phyloP scores from a whole-genome alignment of 176 grass and related monocot species.

The Aegilops umbellulata region DNA sequence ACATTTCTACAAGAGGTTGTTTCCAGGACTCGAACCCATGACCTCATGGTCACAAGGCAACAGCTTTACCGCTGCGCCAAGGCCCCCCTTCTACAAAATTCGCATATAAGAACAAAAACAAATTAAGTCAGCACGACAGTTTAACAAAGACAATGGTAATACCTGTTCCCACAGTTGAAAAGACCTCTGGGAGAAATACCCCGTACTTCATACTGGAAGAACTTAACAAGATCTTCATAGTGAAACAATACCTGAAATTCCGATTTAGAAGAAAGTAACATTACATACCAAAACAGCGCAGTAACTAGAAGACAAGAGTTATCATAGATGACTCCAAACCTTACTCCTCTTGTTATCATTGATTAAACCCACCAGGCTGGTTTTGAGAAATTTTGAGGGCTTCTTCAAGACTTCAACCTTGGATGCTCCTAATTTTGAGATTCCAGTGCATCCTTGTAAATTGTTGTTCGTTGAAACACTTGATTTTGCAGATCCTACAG shows the following conservation, averaged over 20 bases:
- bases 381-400: constrained; percentile 77
- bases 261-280: constrained; percentile 41
- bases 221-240: constrained; percentile 91
- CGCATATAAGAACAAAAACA: constrained; percentile 6
- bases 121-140: neutral
- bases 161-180: constrained; percentile 99
- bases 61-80: too few relatives aligned
- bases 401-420: constrained; percentile 77
- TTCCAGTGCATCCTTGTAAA: constrained; percentile 46
- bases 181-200: constrained; percentile 87
- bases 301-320: constrained; percentile 9
- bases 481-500: constrained; percentile 48
- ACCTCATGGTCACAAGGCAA: too few relatives aligned
- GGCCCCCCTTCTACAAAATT: neutral
- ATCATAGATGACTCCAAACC: constrained; percentile 43
- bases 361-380: constrained; percentile 81
- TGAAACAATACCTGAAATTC: constrained; percentile 69
- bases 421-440: constrained; percentile 45
- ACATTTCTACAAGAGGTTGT: too few relatives aligned
- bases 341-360: constrained; percentile 95
- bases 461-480: constrained; percentile 41
- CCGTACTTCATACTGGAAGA: constrained; percentile 83
- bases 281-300: constrained; percentile 20
- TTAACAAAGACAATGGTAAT: constrained; percentile 4
- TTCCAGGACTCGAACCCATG: too few relatives aligned